phyloP scores from a whole-genome alignment of 768 basidiomycete genomes.

The Pisolithus sp. region DNA sequence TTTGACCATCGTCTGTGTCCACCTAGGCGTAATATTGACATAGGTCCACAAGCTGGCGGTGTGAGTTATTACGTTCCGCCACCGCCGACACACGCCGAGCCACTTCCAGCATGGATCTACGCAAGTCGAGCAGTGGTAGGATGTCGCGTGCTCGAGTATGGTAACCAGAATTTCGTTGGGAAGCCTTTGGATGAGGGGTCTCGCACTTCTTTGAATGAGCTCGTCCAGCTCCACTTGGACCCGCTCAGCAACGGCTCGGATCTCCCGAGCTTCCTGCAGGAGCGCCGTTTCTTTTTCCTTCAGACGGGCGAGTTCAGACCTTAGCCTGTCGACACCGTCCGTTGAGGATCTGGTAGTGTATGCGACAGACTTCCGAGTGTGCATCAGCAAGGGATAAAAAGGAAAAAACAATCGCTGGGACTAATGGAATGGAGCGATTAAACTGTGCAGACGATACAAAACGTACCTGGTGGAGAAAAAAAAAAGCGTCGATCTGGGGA shows the following conservation, averaged over 20 bases:
- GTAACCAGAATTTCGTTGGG: background rate
- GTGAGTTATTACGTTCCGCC: conserved; percentile 1
- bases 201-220: background rate
- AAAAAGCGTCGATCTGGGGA: background rate
- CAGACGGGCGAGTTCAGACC: background rate
- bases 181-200: background rate
- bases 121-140: background rate
- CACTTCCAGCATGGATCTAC: conserved; percentile 4
- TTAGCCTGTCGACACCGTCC: background rate
- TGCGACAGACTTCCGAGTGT: background rate
- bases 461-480: background rate
- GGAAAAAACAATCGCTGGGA: too few species aligned
- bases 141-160: background rate
- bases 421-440: background rate
- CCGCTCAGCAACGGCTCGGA: background rate
- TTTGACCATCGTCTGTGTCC: background rate
- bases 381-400: background rate
- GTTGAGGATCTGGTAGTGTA: background rate
- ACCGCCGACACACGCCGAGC: conserved; percentile 1
- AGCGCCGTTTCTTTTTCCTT: background rate
- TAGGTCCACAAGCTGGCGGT: conserved; percentile 1
- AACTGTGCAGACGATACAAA: background rate
- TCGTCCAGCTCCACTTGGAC: background rate
- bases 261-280: background rate
- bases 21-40: background rate